phyloP scores from a whole-genome alignment of 129 eudicot genomes.

The Dittrichia graveolens region DNA sequence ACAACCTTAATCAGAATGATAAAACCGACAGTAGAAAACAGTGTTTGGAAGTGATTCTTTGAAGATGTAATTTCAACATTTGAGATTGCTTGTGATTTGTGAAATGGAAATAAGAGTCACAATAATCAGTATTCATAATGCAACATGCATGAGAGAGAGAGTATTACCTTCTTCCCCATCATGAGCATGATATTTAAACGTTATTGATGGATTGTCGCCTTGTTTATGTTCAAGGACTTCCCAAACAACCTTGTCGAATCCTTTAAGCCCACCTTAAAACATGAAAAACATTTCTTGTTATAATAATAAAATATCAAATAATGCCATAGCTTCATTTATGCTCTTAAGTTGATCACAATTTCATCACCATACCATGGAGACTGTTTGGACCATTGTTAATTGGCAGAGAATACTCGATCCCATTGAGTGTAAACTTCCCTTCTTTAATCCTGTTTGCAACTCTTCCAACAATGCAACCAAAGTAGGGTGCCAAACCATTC shows the following conservation, averaged over 20 bases:
- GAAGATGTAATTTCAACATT: too few species aligned
- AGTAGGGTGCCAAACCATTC: constrained; percentile 77
- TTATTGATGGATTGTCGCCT: constrained; percentile 88
- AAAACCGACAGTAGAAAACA: too few species aligned
- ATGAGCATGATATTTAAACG: constrained; percentile 71
- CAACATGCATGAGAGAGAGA: neutral
- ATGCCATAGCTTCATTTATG: too few species aligned
- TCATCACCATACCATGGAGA: constrained; percentile 16
- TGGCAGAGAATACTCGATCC: constrained; percentile 12
- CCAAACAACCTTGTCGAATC: constrained; percentile 92
- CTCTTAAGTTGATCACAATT: too few species aligned
- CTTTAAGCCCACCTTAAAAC: constrained; percentile 75
- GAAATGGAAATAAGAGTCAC: neutral
- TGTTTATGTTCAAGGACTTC: constrained; percentile 72
- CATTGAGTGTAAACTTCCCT: constrained; percentile 68
- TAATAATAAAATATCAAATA: too few species aligned
- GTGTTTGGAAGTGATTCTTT: too few species aligned
- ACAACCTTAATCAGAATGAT: neutral
- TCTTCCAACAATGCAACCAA: constrained; percentile 97
- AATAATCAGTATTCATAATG: neutral
- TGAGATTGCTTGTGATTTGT: too few species aligned
- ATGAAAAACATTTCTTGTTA: neutral
- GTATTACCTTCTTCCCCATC: constrained; percentile 95
- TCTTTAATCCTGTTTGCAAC: constrained; percentile 97
- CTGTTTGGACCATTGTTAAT: constrained; percentile 26